These are phyloP conservation scores for Globisporangium spinosum DNA, from an alignment of 352 stramenopile genomes.

Conservation along the genomic window DNA sequence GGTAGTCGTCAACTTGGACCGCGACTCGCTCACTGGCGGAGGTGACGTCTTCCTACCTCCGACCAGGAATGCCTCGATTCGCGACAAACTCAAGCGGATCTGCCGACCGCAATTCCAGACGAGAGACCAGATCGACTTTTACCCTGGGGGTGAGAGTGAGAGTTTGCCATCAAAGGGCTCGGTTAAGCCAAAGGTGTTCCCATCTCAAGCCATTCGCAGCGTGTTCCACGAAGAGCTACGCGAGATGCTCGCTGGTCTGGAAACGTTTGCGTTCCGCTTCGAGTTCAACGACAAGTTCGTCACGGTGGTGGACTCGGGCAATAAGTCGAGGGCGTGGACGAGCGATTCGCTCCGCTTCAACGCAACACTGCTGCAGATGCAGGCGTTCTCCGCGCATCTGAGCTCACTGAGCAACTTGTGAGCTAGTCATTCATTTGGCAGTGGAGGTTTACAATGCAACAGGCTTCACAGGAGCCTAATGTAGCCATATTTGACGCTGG, in stretches of 20 bases:
- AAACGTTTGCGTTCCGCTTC: constrained; percentile 64
- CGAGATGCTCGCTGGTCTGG: constrained; percentile 40
- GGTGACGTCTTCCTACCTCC: constrained; percentile 41
- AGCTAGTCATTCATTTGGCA: neutral
- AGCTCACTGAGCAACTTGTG: constrained; percentile 11
- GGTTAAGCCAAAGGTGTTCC: constrained; percentile 17
- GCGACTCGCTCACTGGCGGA: constrained; percentile 45
- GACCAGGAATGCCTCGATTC: constrained; percentile 28
- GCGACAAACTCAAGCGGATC: constrained; percentile 37
- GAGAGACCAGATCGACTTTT: constrained; percentile 37
- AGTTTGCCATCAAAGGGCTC: neutral
- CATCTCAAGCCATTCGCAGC: constrained; percentile 22
- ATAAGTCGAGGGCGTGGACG: constrained; percentile 31
- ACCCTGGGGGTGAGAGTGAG: neutral
- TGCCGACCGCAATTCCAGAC: constrained; percentile 31
- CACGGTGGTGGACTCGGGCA: constrained; percentile 48
- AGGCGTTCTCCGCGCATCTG: constrained; percentile 54
- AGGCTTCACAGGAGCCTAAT: neutral
- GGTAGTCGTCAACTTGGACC: constrained; percentile 55
- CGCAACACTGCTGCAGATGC: constrained; percentile 45
- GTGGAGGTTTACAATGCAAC: too few species aligned
- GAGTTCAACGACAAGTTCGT: constrained; percentile 32
- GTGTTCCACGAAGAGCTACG: constrained; percentile 41
- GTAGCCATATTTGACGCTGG: neutral
- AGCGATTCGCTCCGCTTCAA: constrained; percentile 39